phyloP scores from a whole-genome alignment of 2,329 filamentous ascomycete genomes.

The Cadophora luteo-olivacea region DNA sequence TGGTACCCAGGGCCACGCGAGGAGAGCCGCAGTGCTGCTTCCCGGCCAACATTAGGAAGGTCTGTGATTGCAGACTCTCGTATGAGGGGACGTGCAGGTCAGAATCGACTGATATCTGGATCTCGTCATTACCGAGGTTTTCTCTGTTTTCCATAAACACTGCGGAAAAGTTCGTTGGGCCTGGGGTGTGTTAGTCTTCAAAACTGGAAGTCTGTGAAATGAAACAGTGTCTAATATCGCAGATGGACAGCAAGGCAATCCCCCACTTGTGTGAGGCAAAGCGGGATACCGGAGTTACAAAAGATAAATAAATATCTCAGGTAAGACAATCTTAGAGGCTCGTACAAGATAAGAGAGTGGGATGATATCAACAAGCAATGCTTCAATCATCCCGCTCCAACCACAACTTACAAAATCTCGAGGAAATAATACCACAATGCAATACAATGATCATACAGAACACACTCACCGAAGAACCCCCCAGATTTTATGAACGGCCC shows the following conservation, averaged over 20 bases:
- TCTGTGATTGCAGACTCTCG: slow-evolving; percentile 40
- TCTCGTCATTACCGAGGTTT: slow-evolving; percentile 36
- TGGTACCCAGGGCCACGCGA: slow-evolving; percentile 38
- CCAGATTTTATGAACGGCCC: slow-evolving; percentile 33
- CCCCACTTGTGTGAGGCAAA: neutral
- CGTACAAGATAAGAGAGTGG: slow-evolving; percentile 9
- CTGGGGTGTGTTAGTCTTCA: slow-evolving; percentile 26
- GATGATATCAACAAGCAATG: neutral
- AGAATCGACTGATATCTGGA: slow-evolving; percentile 40
- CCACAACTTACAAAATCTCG: neutral
- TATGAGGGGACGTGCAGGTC: slow-evolving; percentile 30
- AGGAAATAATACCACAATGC: neutral
- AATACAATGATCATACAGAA: neutral
- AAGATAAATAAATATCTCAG: slow-evolving; percentile 9
- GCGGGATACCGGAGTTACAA: slow-evolving; percentile 7
- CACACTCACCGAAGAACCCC: slow-evolving; percentile 30
- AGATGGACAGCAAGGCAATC: neutral
- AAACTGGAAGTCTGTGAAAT: neutral
- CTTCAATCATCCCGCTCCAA: neutral
- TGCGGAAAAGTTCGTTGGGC: slow-evolving; percentile 44
- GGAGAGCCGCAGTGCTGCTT: slow-evolving; percentile 35
- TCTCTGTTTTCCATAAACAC: slow-evolving; percentile 42
- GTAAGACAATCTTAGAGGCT: neutral
- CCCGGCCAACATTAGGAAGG: slow-evolving; percentile 40
- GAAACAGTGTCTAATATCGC: neutral